A percentile compares a stretch with the other conserved stretches of the same genome.
These are phyloP conservation scores for Arabidopsis hybrid DNA, from an alignment of 441 rosid genomes.

Conservation along the genomic window DNA sequence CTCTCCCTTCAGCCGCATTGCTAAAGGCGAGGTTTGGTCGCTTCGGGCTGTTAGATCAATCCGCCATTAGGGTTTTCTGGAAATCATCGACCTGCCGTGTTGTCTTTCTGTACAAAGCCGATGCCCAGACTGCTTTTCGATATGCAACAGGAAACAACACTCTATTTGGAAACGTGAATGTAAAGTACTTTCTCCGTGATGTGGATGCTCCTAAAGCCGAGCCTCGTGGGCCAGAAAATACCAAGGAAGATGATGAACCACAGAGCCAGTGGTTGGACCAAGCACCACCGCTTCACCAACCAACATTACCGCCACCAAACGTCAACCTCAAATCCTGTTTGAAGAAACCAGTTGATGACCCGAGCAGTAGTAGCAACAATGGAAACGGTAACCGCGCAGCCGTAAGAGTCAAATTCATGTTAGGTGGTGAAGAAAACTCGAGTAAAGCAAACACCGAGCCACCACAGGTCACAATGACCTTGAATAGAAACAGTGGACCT, in stretches of 20 bases:
- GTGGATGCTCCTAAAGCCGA: slow-evolving; percentile 71
- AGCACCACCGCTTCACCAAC: slow-evolving; percentile 47
- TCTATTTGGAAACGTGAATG: slow-evolving; percentile 73
- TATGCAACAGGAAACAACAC: slow-evolving; percentile 68
- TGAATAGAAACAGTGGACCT: slow-evolving; percentile 57
- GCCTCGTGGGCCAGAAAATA: slow-evolving; percentile 56
- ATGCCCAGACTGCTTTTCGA: slow-evolving; percentile 82
- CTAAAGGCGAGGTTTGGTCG: slow-evolving; percentile 95
- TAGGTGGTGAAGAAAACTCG: slow-evolving; percentile 75
- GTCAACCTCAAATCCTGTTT: slow-evolving; percentile 81
- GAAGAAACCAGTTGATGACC: slow-evolving; percentile 77
- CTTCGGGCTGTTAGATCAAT: slow-evolving; percentile 85
- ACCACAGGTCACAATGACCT: slow-evolving; percentile 43
- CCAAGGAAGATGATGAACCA: slow-evolving; percentile 60
- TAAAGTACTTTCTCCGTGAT: slow-evolving; percentile 71
- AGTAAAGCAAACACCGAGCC: slow-evolving; percentile 37
- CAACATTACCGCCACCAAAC: slow-evolving; percentile 50
- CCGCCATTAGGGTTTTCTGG: slow-evolving; percentile 91
- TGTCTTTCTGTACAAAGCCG: slow-evolving; percentile 80
- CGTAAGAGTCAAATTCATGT: slow-evolving; percentile 88
- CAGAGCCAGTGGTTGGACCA: slow-evolving; percentile 43
- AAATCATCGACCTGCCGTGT: slow-evolving; percentile 88
- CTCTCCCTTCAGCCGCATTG: slow-evolving; percentile 87
- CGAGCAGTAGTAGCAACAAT: slow-evolving; percentile 50
- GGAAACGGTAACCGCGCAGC: slow-evolving; percentile 58